Percentiles rank a stretch among this genome's conserved stretches.
These are phyloP conservation scores for Neonectria coccinea DNA, from an alignment of 2,329 filamentous ascomycete species.

Conservation along the genomic window DNA sequence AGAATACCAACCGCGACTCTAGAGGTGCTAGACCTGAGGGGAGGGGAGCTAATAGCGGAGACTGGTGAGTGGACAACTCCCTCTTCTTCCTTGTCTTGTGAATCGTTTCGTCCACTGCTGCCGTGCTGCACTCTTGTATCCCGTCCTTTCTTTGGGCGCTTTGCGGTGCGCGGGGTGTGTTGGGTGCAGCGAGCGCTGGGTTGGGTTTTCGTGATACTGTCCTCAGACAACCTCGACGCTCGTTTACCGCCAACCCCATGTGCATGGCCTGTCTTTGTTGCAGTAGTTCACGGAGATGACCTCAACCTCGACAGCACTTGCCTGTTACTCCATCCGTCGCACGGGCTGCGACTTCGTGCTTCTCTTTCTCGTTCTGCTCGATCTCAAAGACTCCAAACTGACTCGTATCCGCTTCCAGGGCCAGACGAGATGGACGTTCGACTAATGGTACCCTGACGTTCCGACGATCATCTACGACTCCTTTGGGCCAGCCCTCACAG, in stretches of 20 bases:
- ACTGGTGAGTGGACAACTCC: slow-evolving; percentile 71
- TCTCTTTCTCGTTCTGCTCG: slow-evolving; percentile 4
- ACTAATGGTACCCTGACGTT: slow-evolving; percentile 74
- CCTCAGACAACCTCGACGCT: slow-evolving; percentile 10
- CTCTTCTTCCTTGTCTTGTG: slow-evolving; percentile 27
- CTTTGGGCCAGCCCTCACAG: slow-evolving; percentile 57
- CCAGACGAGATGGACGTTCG: slow-evolving; percentile 67
- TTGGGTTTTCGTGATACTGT: slow-evolving; percentile 16
- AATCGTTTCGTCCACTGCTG: slow-evolving; percentile 25
- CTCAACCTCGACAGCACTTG: background rate
- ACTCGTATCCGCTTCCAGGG: slow-evolving; percentile 56
- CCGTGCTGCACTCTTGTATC: slow-evolving; percentile 35
- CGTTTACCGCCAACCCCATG: slow-evolving; percentile 20
- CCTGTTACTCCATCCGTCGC: background rate
- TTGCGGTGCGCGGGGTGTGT: slow-evolving; percentile 7
- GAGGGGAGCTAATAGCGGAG: slow-evolving; percentile 69
- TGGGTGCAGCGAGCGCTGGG: slow-evolving; percentile 11
- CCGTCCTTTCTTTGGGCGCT: slow-evolving; percentile 18
- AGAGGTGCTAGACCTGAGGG: slow-evolving; percentile 69
- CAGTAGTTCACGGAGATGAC: slow-evolving; percentile 1
- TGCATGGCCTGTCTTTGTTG: slow-evolving; percentile 18
- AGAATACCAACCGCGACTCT: slow-evolving; percentile 71
- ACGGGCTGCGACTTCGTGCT: background rate
- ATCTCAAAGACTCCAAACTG: slow-evolving; percentile 20
- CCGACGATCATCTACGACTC: slow-evolving; percentile 71